phyloP scores from a whole-genome alignment of 2,329 filamentous ascomycete genomes.

The Xylaria sp. region DNA sequence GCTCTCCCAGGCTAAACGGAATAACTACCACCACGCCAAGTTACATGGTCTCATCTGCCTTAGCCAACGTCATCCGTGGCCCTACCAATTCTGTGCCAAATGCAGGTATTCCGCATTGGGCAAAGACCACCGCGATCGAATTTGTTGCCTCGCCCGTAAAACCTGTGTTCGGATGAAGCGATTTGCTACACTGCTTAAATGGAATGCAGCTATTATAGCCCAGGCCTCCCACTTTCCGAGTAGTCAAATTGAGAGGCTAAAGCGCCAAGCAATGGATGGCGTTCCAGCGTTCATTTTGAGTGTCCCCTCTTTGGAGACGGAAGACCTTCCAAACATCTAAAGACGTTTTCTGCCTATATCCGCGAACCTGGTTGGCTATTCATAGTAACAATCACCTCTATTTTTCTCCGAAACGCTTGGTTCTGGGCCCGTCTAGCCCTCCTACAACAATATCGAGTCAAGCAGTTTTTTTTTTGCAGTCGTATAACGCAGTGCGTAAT shows the following conservation, averaged over 20 bases:
- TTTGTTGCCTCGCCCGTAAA: no score
- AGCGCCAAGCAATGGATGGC: background rate
- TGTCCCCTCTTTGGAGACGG: conserved; percentile 14
- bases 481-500: background rate
- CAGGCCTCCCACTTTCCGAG: background rate
- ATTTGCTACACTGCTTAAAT: conserved; percentile 13
- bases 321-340: background rate
- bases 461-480: background rate
- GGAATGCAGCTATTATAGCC: background rate
- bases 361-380: conserved; percentile 13
- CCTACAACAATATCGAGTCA: background rate
- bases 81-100: background rate
- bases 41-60: conserved; percentile 2
- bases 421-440: conserved; percentile 14
- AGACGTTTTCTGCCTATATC: conserved; percentile 17
- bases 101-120: background rate
- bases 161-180: conserved; percentile 7
- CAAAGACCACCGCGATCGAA: no score
- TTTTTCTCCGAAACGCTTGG: background rate
- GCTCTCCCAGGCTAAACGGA: conserved; percentile 27
- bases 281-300: background rate
- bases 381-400: conserved; percentile 15
- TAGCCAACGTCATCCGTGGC: conserved; percentile 17
- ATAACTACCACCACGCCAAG: conserved; percentile 3
- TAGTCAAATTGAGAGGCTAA: background rate